Conservation (phyloP, 2,329 filamentous ascomycete species). For the Fusarium tuaranense region DNA sequence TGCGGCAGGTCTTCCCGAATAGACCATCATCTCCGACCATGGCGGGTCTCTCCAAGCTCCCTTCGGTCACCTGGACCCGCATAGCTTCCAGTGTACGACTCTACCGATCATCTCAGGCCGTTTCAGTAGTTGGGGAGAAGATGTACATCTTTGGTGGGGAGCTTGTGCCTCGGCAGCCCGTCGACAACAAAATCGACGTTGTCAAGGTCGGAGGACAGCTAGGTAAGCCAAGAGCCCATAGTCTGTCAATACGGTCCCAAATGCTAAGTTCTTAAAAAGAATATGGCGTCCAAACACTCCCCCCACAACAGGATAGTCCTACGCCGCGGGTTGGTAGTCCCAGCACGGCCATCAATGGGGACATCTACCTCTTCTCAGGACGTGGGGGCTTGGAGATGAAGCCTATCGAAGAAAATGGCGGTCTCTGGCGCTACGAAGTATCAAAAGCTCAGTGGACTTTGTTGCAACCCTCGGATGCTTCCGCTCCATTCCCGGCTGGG, state of each 20-base stretch:
- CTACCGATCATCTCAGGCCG: slow-evolving; percentile 62
- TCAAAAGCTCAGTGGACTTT: slow-evolving; percentile 53
- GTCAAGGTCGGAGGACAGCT: slow-evolving; percentile 44
- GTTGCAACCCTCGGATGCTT: slow-evolving; percentile 53
- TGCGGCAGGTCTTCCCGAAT: background rate
- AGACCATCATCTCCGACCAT: background rate
- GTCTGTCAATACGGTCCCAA: background rate
- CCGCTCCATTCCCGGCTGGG: slow-evolving; percentile 53
- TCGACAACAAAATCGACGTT: slow-evolving; percentile 61
- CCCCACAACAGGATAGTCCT: slow-evolving; percentile 49
- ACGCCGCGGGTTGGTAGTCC: slow-evolving; percentile 68
- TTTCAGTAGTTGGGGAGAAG: slow-evolving; percentile 54
- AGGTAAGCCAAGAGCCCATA: background rate
- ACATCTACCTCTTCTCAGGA: slow-evolving; percentile 72
- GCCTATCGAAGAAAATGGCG: slow-evolving; percentile 68
- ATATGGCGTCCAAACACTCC: slow-evolving; percentile 31
- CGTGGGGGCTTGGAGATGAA: slow-evolving; percentile 70
- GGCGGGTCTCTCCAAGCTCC: background rate
- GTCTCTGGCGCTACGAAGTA: slow-evolving; percentile 66
- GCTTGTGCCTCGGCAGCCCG: slow-evolving; percentile 60
- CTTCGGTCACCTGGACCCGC: slow-evolving; percentile 36
- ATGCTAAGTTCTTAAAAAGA: background rate
- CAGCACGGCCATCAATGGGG: slow-evolving; percentile 56
- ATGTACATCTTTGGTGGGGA: slow-evolving; percentile 65
- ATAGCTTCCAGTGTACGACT: slow-evolving; percentile 49